Evolutionary conservation across 1,139 yeast species (phyloP).

Genomic region (Diutina neorugosa): DNA sequence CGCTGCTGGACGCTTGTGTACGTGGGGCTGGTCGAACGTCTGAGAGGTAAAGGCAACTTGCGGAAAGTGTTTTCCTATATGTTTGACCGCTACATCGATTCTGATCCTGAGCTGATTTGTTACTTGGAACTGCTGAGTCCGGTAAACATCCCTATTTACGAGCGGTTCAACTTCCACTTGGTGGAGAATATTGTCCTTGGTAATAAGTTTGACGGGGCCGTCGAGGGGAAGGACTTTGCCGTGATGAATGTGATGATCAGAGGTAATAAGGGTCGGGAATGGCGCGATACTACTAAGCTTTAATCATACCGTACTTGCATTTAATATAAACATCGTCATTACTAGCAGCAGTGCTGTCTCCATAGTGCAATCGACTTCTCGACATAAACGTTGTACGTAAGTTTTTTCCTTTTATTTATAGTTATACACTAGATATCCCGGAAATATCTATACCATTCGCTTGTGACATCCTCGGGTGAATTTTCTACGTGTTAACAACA

Average conservation of each 20-base stretch:
- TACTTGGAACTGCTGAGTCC: slow-evolving; percentile 51
- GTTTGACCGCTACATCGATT: slow-evolving; percentile 40
- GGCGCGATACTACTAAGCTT: slow-evolving; percentile 10
- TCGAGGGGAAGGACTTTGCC: slow-evolving; percentile 25
- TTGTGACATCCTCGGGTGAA: too few relatives aligned
- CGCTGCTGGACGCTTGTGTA: slow-evolving; percentile 48
- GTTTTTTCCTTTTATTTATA: too few relatives aligned
- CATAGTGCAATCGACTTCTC: too few relatives aligned
- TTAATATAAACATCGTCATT: too few relatives aligned
- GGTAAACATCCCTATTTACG: slow-evolving; percentile 44
- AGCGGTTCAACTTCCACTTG: slow-evolving; percentile 41
- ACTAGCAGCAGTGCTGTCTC: too few relatives aligned
- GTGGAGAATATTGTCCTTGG: slow-evolving; percentile 42
- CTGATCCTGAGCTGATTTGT: slow-evolving; percentile 24
- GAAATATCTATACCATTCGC: too few relatives aligned
- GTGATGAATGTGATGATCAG: slow-evolving; percentile 50
- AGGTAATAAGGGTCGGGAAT: slow-evolving; percentile 29
- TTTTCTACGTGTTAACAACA: too few relatives aligned
- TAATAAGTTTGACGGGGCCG: slow-evolving; percentile 23
- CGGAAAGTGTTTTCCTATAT: slow-evolving; percentile 44
- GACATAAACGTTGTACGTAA: too few relatives aligned
- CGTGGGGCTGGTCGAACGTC: slow-evolving; percentile 43
- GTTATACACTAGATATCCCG: too few relatives aligned
- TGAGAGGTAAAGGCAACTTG: slow-evolving; percentile 61
- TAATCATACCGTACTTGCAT: neutral